phyloP scores from a whole-genome alignment of 139 green algal genomes.

The Picochlorum sp. region DNA sequence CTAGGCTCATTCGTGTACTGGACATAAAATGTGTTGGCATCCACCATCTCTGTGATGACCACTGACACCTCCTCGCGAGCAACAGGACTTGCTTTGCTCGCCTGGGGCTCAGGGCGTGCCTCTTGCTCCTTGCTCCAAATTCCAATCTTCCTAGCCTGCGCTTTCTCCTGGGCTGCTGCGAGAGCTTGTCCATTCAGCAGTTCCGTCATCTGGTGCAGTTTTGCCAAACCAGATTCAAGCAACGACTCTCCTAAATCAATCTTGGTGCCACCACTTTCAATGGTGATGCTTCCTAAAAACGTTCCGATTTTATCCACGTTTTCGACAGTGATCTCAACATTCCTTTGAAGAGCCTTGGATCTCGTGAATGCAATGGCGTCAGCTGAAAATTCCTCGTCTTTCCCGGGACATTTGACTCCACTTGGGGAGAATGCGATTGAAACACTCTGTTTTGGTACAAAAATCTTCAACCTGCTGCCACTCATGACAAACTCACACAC shows the following conservation, averaged over 20 bases:
- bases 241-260: conserved; percentile 63
- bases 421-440: conserved; percentile 79
- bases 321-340: conserved; percentile 65
- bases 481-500: conserved; percentile 79
- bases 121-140: conserved; percentile 51
- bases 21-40: conserved; percentile 65
- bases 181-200: conserved; percentile 41
- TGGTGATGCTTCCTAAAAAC: conserved; percentile 74
- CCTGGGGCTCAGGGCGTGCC: background rate
- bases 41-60: conserved; percentile 74
- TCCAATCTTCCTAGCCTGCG: conserved; percentile 58
- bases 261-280: conserved; percentile 13
- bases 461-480: conserved; percentile 72
- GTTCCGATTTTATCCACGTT: conserved; percentile 81
- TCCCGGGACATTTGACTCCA: conserved; percentile 61
- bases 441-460: conserved; percentile 79
- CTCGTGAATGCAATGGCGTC: conserved; percentile 79
- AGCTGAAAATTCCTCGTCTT: conserved; percentile 72
- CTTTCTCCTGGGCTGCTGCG: conserved; percentile 53
- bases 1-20: conserved; percentile 56
- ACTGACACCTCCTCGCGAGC: conserved; percentile 29
- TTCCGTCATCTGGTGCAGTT: conserved; percentile 67
- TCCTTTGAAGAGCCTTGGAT: conserved; percentile 55
- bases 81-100: background rate
- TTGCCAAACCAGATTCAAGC: conserved; percentile 65